Conservation (phyloP, 805 yeast genomes). For the Lipomyces sp. region DNA sequence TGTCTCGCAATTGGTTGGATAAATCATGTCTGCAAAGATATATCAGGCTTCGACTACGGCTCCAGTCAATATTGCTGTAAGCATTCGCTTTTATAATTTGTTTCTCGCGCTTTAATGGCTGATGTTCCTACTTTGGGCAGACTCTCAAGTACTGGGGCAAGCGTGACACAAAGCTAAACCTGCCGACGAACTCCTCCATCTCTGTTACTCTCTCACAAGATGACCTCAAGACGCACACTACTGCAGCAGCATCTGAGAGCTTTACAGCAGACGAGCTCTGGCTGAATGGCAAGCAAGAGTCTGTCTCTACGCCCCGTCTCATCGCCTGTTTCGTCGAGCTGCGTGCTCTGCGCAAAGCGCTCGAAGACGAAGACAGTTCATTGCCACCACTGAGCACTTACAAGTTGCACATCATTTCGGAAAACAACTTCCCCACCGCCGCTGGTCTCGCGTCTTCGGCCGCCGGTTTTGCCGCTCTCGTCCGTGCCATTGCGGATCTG, state of each 20-base stretch:
- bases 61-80: constrained; percentile 92
- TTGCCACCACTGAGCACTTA: constrained; percentile 58
- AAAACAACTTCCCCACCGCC: constrained; percentile 98
- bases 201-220: constrained; percentile 90
- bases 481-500: constrained; percentile 79
- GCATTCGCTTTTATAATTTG: constrained; percentile 35
- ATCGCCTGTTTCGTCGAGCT: constrained; percentile 70
- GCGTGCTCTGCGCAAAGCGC: constrained; percentile 58
- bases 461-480: constrained; percentile 97
- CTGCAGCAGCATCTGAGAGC: constrained; percentile 65
- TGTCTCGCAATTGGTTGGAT: too few relatives aligned
- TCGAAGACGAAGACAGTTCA: constrained; percentile 54
- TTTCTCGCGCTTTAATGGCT: neutral
- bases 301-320: constrained; percentile 52
- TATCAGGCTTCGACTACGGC: constrained; percentile 83
- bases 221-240: constrained; percentile 86
- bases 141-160: constrained; percentile 99
- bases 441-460: constrained; percentile 98
- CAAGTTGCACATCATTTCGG: constrained; percentile 78
- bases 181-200: constrained; percentile 95
- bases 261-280: constrained; percentile 67
- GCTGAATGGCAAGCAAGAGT: constrained; percentile 82
- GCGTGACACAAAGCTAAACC: constrained; percentile 79
- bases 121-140: constrained; percentile 36
- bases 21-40: constrained; percentile 33